Base-by-base conservation (phyloP, 306 rosid species). In the Acmispon strigosus region DNA sequence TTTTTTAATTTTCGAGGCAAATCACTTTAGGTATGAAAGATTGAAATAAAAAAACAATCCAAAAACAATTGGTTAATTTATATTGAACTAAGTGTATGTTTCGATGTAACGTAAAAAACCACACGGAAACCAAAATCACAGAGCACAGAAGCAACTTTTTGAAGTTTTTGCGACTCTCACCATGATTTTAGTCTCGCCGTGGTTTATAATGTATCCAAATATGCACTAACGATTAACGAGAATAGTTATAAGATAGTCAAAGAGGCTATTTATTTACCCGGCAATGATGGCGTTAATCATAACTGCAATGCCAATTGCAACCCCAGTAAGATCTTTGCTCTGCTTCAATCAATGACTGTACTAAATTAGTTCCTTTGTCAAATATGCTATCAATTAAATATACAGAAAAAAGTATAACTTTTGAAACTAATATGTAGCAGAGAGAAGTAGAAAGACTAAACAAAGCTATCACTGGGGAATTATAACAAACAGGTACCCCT, bases 301-400 rank as follows among this genome's bases (percentile, higher is more conserved):
- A 81, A 83, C 70, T 3, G 81, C 27, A 70, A 69, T 76, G 27
- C 86, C 91, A 49, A 86, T 58, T 4, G 86, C 88, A 72, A 81
- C 81, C 56, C 86, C 86, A 12, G 84, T 70, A 0, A 82, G 56
- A 19, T 74, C 80, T 72, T 63, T 77, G 44, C 80, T 77, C 84
- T 84, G 80, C 12, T 58, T 62, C 60, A 44, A 44, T 58, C 61
- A 76, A 24, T 3, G 44, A 57, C 24, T 5, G 18, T 19, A 39
- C 45, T 13, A 18, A 4, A 51, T 80, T 73, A 73, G 72, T 55
- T 47, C 8, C 19, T 59, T 66, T 15, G 14, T 29, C 67, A 37
- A 27, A 27, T 0, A 27, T n/a, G n/a, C n/a, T n/a, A n/a, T n/a
- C 3, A 4, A 62, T 11, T 20, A 37, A 36, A 60, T 60, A 59